Percentiles rank a stretch among this genome's conserved stretches.
Evolutionary conservation across 192 early-diverging fungal genomes (phyloP).

Genomic region (Mortierella alpina): DNA sequence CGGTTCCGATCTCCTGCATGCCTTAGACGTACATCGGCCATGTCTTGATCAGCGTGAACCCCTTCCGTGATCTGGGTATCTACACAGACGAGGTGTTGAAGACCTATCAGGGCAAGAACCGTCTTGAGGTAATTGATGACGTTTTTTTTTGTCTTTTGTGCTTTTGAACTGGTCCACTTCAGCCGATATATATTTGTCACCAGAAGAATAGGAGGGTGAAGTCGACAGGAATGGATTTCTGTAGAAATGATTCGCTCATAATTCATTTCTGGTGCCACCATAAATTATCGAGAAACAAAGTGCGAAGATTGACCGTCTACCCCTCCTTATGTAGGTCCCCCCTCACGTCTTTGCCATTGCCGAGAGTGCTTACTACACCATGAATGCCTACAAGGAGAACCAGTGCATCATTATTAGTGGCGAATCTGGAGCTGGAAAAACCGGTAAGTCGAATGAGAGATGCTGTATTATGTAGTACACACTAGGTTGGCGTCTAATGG

Average conservation of each 20-base stretch:
- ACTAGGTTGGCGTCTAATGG: not conserved
- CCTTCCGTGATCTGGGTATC: constrained; percentile 95
- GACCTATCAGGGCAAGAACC: constrained; percentile 87
- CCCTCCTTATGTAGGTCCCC: constrained; percentile 66
- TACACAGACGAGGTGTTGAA: constrained; percentile 92
- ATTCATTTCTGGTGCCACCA: constrained; percentile 2
- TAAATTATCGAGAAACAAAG: constrained; percentile 1
- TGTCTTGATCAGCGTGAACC: constrained; percentile 92
- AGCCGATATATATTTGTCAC: not conserved
- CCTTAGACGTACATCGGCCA: constrained; percentile 94
- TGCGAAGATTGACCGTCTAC: not conserved
- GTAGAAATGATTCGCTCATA: not conserved
- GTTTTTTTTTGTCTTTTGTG: not conserved
- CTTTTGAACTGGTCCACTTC: not conserved
- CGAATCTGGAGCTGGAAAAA: constrained; percentile 95
- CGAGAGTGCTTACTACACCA: constrained; percentile 89
- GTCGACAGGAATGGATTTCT: not conserved
- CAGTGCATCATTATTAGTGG: constrained; percentile 99
- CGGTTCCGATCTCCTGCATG: not conserved
- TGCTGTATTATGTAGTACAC: not conserved
- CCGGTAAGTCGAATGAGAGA: constrained; percentile 42
- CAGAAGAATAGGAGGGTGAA: not conserved
- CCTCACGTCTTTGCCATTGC: constrained; percentile 99
- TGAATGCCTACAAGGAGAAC: constrained; percentile 98
- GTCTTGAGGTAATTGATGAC: constrained; percentile 70